Evolutionary conservation across 306 rosid species (phyloP).

Genomic region (Carpinus viminea): DNA sequence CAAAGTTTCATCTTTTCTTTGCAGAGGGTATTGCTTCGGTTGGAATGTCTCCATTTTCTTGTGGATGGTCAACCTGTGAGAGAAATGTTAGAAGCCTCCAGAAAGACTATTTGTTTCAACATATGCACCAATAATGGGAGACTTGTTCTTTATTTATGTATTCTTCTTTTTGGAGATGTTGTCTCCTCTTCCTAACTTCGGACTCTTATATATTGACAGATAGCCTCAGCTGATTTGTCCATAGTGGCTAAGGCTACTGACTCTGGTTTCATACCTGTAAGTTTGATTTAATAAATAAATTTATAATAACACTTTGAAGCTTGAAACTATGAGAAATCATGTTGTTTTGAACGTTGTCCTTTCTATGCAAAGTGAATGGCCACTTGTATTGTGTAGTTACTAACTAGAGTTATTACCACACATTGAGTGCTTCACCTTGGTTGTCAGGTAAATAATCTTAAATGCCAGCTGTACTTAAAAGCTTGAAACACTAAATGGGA

Average conservation of each 20-base stretch:
- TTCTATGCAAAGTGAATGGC: neutral
- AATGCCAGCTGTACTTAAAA: constrained; percentile 2
- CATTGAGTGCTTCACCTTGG: neutral
- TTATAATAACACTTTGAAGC: constrained; percentile 22
- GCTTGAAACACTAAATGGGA: constrained; percentile 5
- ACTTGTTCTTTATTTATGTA: neutral
- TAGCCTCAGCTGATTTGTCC: constrained; percentile 68
- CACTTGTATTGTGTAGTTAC: neutral
- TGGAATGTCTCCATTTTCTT: constrained; percentile 92
- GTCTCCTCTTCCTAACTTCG: constrained; percentile 23
- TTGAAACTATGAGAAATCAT: constrained; percentile 9
- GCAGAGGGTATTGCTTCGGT: constrained; percentile 93
- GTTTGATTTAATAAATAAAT: constrained; percentile 29
- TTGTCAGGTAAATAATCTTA: neutral
- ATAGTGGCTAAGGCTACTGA: constrained; percentile 65
- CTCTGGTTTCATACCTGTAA: constrained; percentile 84
- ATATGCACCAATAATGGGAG: constrained; percentile 15
- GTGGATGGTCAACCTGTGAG: constrained; percentile 81
- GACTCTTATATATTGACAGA: constrained; percentile 44
- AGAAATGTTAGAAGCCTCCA: constrained; percentile 56
- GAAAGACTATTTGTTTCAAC: constrained; percentile 20
- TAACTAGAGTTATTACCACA: neutral
- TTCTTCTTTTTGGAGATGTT: constrained; percentile 18
- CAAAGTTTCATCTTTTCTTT: constrained; percentile 29
- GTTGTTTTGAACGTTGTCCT: constrained; percentile 1